A percentile compares a stretch with the other conserved stretches of the same genome.
Evolutionary conservation across 2,329 filamentous ascomycete genomes (phyloP).

Genomic region (Teratosphaeriaceae sp.): DNA sequence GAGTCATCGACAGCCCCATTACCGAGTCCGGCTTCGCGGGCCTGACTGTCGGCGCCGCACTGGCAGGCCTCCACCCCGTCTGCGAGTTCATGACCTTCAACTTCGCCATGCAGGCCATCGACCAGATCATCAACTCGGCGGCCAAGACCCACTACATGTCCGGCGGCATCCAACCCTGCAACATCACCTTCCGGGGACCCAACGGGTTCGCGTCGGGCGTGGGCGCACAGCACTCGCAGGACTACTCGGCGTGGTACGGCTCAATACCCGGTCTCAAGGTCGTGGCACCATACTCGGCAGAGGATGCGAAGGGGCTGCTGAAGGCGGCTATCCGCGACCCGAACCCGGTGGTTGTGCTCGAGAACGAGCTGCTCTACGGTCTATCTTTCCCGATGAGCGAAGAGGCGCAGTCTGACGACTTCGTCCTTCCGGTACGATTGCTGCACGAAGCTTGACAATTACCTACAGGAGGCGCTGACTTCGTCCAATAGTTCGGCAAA

Average conservation of each 20-base stretch:
- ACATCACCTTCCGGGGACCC: conserved; percentile 98
- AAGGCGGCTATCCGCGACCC: conserved; percentile 98
- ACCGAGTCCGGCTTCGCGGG: conserved; percentile 94
- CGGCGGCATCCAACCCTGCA: conserved; percentile 97
- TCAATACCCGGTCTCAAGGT: conserved; percentile 97
- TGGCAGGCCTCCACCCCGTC: conserved; percentile 89
- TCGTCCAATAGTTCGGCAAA: conserved; percentile 65
- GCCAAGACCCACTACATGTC: conserved; percentile 99
- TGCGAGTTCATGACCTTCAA: conserved; percentile 99
- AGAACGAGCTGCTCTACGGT: conserved; percentile 71
- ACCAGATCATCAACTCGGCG: conserved; percentile 98
- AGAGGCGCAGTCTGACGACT: conserved; percentile 91
- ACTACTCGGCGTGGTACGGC: conserved; percentile 98
- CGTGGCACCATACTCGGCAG: conserved; percentile 88
- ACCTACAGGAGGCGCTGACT: conserved; percentile 11
- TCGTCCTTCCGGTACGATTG: conserved; percentile 65
- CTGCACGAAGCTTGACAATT: not conserved
- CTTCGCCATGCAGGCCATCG: conserved; percentile 99
- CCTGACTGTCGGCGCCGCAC: conserved; percentile 87
- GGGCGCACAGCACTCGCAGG: conserved; percentile 95
- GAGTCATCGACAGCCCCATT: conserved; percentile 97
- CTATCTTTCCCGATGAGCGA: conserved; percentile 95
- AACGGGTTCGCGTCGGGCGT: conserved; percentile 97
- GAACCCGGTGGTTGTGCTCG: conserved; percentile 76
- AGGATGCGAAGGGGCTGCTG: conserved; percentile 95